Evolutionary conservation across 2,329 filamentous ascomycete species (phyloP), one percentile per base, ranked within the genome.

Genomic region (Arachnomyces sp.): DNA sequence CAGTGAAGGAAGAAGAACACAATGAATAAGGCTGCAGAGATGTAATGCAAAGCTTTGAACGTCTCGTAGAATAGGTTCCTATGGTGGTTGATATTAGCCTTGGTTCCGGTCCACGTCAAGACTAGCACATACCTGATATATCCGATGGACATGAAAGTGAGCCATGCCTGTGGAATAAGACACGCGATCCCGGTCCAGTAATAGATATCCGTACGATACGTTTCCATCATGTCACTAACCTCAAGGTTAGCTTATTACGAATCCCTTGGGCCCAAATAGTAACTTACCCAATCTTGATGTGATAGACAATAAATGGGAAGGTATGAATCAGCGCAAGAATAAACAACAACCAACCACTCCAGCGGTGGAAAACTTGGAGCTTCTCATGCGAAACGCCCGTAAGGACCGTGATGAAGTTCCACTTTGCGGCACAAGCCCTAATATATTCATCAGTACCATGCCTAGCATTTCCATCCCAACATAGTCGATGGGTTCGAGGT

Each of bases 1-100:
- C 76, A 79, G 56, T 80, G 76, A 38, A 77, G 63, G 57, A 80
- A 79, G 55, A 80, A 72, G 50, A 77, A 75, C 7, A 79, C 36
- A 13, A 78, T 58, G 48, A 79, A 80, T 1, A 76, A 48, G 3
- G 73, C 46, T 0, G 70, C 74, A 3, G 68, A 66, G 14, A 74
- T 42, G 43, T 72, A 67, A 49, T 80, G 76, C 0, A 71, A 69
- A 3, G 64, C 64, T 48, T 79, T 79, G 69, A 80, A 80, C 50
- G 76, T 73, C 46, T 81, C 76, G 51, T 80, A 79, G 47, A 61
- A 71, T 1, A 68, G 63, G 38, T 72, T 70, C 3, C 74, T 75
- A 17, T 8, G 16, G 8, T 13, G 3, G 8, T 48, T 38, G 13
- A 51, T 29, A n/a, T n/a, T n/a, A n/a, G 3, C 5, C 11, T 4